These are phyloP conservation scores for Cystobasidium tubakii DNA, from an alignment of 768 basidiomycete species.

Conservation along the genomic window DNA sequence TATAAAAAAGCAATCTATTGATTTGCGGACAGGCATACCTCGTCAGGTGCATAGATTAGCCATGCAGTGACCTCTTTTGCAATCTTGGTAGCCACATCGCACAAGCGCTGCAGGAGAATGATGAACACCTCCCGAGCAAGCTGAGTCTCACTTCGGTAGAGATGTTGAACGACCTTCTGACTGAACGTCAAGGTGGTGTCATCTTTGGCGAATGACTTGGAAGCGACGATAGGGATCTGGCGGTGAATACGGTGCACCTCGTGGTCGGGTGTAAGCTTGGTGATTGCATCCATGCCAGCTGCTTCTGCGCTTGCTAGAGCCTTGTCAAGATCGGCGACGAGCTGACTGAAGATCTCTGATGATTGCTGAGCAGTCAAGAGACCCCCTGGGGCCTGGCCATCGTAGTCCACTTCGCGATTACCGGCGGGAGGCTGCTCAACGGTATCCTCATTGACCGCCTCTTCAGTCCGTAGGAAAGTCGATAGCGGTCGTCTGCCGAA, in stretches of 20 bases:
- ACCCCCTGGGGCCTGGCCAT: constrained; percentile 39
- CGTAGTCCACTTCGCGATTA: constrained; percentile 24
- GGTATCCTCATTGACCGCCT: not conserved
- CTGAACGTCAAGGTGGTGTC: constrained; percentile 86
- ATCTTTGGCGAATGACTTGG: constrained; percentile 68
- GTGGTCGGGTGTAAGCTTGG: constrained; percentile 69
- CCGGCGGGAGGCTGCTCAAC: constrained; percentile 51
- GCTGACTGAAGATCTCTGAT: constrained; percentile 69
- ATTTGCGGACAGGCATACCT: constrained; percentile 54
- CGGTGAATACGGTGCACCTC: constrained; percentile 78
- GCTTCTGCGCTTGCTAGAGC: constrained; percentile 59
- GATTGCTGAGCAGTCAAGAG: constrained; percentile 66
- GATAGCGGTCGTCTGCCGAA: constrained; percentile 57
- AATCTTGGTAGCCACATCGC: constrained; percentile 81
- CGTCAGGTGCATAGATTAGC: constrained; percentile 93
- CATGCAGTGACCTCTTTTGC: constrained; percentile 94
- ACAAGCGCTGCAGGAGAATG: constrained; percentile 77
- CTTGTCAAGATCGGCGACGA: constrained; percentile 68
- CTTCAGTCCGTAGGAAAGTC: constrained; percentile 5
- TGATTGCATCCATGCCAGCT: constrained; percentile 64
- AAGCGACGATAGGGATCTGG: constrained; percentile 74
- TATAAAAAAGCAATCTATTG: constrained; percentile 28
- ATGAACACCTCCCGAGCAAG: constrained; percentile 91
- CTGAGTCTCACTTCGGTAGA: constrained; percentile 80
- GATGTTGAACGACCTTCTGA: constrained; percentile 88